Conservation (phyloP, 768 basidiomycete species). For the Imleria badia region DNA sequence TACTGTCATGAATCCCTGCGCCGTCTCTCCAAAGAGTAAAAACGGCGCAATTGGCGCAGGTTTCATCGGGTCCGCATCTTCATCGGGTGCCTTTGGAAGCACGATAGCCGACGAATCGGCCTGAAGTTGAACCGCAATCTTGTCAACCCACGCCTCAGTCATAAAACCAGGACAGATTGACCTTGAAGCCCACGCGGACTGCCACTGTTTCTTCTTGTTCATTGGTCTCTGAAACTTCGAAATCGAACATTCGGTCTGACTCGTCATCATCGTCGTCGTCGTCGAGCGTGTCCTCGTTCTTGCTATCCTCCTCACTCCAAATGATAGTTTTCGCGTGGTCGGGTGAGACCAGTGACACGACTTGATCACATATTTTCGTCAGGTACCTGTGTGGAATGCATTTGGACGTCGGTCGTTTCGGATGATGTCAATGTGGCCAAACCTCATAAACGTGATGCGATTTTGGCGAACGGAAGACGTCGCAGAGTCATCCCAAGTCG, state of each 20-base stretch:
- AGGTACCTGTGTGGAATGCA: constrained; percentile 44
- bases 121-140: not conserved
- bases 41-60: constrained; percentile 19
- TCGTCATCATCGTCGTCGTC: constrained; percentile 43
- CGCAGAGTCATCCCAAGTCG: constrained; percentile 56
- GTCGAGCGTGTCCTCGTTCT: constrained; percentile 30
- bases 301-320: constrained; percentile 39
- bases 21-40: constrained; percentile 40
- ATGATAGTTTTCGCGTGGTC: constrained; percentile 46
- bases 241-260: constrained; percentile 49
- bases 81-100: constrained; percentile 5
- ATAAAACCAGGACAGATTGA: constrained; percentile 16
- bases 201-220: constrained; percentile 54
- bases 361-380: constrained; percentile 57
- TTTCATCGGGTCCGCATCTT: constrained; percentile 5
- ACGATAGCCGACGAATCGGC: constrained; percentile 13
- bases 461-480: constrained; percentile 46
- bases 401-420: not conserved
- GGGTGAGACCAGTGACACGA: constrained; percentile 48
- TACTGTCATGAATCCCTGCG: constrained; percentile 40
- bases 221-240: constrained; percentile 52
- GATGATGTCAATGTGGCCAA: not conserved
- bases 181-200: constrained; percentile 45
- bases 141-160: not conserved
- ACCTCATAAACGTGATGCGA: constrained; percentile 64